A percentile compares a stretch with the other conserved stretches of the same genome.
These are phyloP conservation scores for Lanmaoa pseudosensibilis DNA, from an alignment of 768 basidiomycete species.

Conservation along the genomic window DNA sequence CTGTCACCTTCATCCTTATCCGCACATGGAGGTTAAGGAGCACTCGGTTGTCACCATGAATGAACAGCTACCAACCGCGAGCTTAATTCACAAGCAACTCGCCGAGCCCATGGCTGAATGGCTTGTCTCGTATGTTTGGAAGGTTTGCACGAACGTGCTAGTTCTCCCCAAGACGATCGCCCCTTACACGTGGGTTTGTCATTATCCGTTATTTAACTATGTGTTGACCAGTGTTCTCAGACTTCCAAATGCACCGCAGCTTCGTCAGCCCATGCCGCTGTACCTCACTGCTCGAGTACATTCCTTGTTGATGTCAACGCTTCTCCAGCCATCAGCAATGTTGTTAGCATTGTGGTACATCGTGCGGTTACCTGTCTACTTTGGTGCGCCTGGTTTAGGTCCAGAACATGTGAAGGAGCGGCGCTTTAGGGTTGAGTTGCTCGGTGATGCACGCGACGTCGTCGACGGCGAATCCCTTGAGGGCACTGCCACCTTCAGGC, in stretches of 20 bases:
- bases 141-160: constrained; percentile 72
- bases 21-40: constrained; percentile 16
- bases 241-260: constrained; percentile 32
- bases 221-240: constrained; percentile 18
- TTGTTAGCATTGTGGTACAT: constrained; percentile 84
- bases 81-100: constrained; percentile 64
- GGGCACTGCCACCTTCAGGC: constrained; percentile 64
- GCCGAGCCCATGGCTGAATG: constrained; percentile 78
- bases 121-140: constrained; percentile 80
- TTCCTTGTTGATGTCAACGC: constrained; percentile 71
- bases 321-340: constrained; percentile 79
- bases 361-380: constrained; percentile 68
- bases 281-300: constrained; percentile 62
- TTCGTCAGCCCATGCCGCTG: constrained; percentile 41
- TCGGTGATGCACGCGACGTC: constrained; percentile 48
- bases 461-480: constrained; percentile 51
- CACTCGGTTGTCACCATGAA: constrained; percentile 43
- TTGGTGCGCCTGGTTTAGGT: constrained; percentile 51
- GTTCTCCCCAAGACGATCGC: constrained; percentile 55
- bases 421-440: constrained; percentile 61
- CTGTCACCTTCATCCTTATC: constrained; percentile 19
- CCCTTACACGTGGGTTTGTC: constrained; percentile 51
- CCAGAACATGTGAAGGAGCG: constrained; percentile 57
- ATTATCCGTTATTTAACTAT: background rate
- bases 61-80: constrained; percentile 35